Base-by-base conservation (phyloP, 83 land plant species). In the Diphasiastrum complanatum region DNA sequence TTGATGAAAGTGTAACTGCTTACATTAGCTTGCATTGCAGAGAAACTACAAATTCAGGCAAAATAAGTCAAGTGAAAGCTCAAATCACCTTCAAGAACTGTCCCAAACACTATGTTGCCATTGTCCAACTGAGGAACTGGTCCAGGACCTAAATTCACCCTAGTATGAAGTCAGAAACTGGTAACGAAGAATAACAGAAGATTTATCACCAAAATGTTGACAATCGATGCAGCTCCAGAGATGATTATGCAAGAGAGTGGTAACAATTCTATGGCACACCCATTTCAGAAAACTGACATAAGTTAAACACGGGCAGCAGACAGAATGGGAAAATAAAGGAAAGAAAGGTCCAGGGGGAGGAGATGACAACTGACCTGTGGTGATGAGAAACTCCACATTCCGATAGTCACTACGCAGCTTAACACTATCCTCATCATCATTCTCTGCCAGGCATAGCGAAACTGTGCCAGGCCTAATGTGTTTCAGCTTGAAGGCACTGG, bases 361-460 rank as follows among this genome's bases (percentile, higher is more conserved):
- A n/a, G n/a, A n/a, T n/a, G n/a, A n/a, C n/a, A 59, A 35, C 62
- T 8, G n/a, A 65, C 75, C 97, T 3, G 95, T 91, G 24, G 97
- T 91, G 56, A 91, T 81, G 65, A 91, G 53, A 76, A 91, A 91
- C 78, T 91, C 85, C 30, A 91, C 91, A 67, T 91, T 91, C 33
- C 79, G 70, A 43, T 91, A 91, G 31, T 80, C 71, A 0, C 81
- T 70, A 29, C 69, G 68, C 1, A 87, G 65, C 76, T 75, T 87
- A 1, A 78, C 23, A 20, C 68, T 73, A n/a, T 80, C 91, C 12
- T 87, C 90, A 47, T 91, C 95, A 51, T 91, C 97, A 65, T 91
- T 91, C 80, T 80, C 86, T 14, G 83, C 72, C 41, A 91, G 52
- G 35, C 95, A 84, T 38, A 91, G 75, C 25, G 97, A 91, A 5